phyloP scores from a whole-genome alignment of 208 protist species.

The Porcisia hertigi region DNA sequence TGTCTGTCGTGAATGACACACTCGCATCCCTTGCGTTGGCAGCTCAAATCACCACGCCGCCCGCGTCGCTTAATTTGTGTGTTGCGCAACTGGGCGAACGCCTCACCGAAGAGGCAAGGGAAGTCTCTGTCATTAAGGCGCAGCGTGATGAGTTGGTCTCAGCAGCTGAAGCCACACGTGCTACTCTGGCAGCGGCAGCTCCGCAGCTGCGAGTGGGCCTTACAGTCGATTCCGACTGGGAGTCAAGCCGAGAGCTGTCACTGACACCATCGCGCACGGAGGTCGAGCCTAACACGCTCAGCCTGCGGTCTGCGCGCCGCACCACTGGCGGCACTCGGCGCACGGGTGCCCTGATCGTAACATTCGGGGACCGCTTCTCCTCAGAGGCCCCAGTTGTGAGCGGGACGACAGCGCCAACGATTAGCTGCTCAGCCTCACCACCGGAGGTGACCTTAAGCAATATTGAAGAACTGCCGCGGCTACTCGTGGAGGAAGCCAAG shows the following conservation, averaged over 20 bases:
- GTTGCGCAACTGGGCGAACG: conserved; percentile 2
- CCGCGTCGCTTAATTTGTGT: conserved; percentile 9
- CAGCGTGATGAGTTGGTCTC: conserved; percentile 24
- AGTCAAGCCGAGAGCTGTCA: conserved; percentile 6
- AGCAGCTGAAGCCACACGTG: neutral
- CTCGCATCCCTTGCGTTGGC: conserved; percentile 5
- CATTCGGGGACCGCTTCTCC: neutral
- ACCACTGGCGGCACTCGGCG: neutral
- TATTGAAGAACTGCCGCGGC: conserved; percentile 9
- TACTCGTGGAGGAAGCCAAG: conserved; percentile 16
- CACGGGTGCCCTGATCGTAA: neutral
- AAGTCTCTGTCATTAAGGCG: conserved; percentile 5
- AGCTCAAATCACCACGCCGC: neutral
- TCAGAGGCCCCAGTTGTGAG: neutral
- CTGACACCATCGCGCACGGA: neutral
- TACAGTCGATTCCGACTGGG: conserved; percentile 8
- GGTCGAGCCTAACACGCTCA: neutral
- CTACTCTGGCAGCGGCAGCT: conserved; percentile 11
- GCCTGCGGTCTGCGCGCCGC: neutral
- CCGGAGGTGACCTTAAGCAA: neutral
- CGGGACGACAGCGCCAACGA: conserved; percentile 1
- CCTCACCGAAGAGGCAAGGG: conserved; percentile 8
- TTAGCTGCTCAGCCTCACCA: conserved; percentile 5
- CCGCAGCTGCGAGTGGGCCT: neutral
- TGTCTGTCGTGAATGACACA: conserved; percentile 1